These are phyloP conservation scores for Fusarium lateritium DNA, from an alignment of 2,329 filamentous ascomycete species.

Conservation along the genomic window DNA sequence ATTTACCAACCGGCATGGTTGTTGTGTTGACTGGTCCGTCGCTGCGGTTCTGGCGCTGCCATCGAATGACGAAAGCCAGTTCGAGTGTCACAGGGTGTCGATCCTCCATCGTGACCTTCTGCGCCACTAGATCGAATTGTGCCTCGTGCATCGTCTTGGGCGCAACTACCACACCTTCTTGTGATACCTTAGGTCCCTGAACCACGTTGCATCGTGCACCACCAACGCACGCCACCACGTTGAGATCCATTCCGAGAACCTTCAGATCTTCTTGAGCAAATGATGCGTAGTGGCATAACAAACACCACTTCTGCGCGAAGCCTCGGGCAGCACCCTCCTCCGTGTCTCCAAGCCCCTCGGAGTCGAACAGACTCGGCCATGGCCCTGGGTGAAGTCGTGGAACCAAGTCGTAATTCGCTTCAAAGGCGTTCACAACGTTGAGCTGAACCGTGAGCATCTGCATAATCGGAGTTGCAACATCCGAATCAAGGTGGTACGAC, in stretches of 20 bases:
- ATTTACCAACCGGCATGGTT: slow-evolving; percentile 81
- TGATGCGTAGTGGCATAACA: slow-evolving; percentile 81
- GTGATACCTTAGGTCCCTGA: slow-evolving; percentile 57
- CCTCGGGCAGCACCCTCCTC: slow-evolving; percentile 64
- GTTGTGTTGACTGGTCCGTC: slow-evolving; percentile 69
- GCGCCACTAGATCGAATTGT: slow-evolving; percentile 80
- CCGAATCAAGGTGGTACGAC: slow-evolving; percentile 83
- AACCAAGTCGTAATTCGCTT: slow-evolving; percentile 89
- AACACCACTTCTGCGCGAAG: slow-evolving; percentile 84
- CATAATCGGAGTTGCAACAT: slow-evolving; percentile 84
- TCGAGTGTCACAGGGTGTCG: slow-evolving; percentile 82
- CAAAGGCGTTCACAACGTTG: slow-evolving; percentile 85
- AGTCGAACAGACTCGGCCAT: slow-evolving; percentile 91
- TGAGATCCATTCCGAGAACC: slow-evolving; percentile 74
- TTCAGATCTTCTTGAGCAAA: slow-evolving; percentile 81
- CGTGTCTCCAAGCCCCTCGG: slow-evolving; percentile 62
- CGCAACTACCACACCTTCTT: slow-evolving; percentile 65
- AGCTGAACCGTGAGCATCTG: slow-evolving; percentile 80
- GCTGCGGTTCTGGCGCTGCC: slow-evolving; percentile 71
- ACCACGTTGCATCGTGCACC: slow-evolving; percentile 71
- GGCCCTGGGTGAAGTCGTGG: slow-evolving; percentile 82
- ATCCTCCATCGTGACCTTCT: slow-evolving; percentile 86
- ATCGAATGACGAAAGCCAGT: slow-evolving; percentile 80
- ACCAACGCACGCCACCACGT: slow-evolving; percentile 72
- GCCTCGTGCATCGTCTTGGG: slow-evolving; percentile 80